phyloP scores from a whole-genome alignment of 495 filamentous ascomycete genomes.

The Aspergillus saccharolyticus region DNA sequence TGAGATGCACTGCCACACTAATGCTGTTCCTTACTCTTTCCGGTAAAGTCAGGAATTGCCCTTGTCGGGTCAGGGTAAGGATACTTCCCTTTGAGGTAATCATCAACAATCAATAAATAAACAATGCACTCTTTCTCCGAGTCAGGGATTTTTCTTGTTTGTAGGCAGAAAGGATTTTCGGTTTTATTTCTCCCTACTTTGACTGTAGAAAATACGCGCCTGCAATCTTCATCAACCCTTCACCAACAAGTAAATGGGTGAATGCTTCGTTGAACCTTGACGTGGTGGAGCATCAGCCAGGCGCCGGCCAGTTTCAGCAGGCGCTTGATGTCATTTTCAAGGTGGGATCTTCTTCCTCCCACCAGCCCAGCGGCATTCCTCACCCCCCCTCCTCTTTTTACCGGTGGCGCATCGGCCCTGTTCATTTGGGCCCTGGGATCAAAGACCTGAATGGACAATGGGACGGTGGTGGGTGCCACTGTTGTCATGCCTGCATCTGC shows the following conservation, averaged over 20 bases:
- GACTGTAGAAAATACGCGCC: background rate
- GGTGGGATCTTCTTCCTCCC: constrained; percentile 20
- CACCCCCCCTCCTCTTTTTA: constrained; percentile 5
- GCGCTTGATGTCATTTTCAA: constrained; percentile 42
- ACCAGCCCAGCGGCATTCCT: constrained; percentile 11
- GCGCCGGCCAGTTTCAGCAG: constrained; percentile 27
- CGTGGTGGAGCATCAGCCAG: background rate
- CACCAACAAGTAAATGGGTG: no score
- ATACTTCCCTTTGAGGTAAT: background rate
- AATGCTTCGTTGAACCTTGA: no score
- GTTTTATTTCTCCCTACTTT: background rate
- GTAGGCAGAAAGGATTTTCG: no score
- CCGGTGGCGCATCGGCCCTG: constrained; percentile 8
- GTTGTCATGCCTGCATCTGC: constrained; percentile 22
- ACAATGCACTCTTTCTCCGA: background rate
- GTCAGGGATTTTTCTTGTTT: no score
- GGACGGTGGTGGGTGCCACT: constrained; percentile 13
- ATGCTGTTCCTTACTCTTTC: background rate
- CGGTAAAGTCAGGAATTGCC: background rate
- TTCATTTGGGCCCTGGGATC: constrained; percentile 11
- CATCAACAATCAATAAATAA: background rate
- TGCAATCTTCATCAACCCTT: background rate
- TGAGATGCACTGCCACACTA: background rate
- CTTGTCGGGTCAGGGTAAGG: background rate
- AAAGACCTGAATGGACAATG: constrained; percentile 15